phyloP scores from a whole-genome alignment of 2,329 filamentous ascomycete genomes.

The Hypoxylon sp. region DNA sequence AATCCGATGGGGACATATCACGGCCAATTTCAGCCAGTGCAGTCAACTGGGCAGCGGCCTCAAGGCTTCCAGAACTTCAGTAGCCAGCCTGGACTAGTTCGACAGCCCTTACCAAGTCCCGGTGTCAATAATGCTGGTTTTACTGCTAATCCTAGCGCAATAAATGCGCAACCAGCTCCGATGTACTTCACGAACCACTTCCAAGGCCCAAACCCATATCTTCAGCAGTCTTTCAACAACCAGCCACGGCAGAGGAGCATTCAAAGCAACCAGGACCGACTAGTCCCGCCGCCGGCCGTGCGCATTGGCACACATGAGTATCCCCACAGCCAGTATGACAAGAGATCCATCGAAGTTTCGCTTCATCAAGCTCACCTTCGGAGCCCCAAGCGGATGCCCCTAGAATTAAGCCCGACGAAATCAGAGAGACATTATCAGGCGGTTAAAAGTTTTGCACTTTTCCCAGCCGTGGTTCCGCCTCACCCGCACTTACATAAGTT shows the following conservation, averaged over 20 bases:
- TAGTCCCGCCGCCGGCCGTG: slow-evolving; percentile 45
- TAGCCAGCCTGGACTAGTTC: slow-evolving; percentile 2
- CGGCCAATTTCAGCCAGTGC: slow-evolving; percentile 7
- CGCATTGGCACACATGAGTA: slow-evolving; percentile 55
- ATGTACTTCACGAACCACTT: slow-evolving; percentile 3
- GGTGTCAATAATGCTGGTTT: slow-evolving; percentile 1
- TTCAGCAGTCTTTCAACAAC: slow-evolving; percentile 4
- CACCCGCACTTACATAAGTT: slow-evolving; percentile 60
- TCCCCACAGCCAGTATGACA: slow-evolving; percentile 60
- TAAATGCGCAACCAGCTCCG: slow-evolving; percentile 7
- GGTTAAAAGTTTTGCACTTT: slow-evolving; percentile 65
- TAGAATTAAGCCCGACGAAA: slow-evolving; percentile 29
- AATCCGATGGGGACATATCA: slow-evolving; percentile 3
- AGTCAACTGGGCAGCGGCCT: slow-evolving; percentile 1
- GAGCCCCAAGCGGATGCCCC: slow-evolving; percentile 64
- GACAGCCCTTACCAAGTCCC: slow-evolving; percentile 5
- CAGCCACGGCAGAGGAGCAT: slow-evolving; percentile 9
- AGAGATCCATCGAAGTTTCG: slow-evolving; percentile 59
- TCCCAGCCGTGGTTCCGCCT: slow-evolving; percentile 60
- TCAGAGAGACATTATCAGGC: slow-evolving; percentile 69
- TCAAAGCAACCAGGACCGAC: slow-evolving; percentile 25
- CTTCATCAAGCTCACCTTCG: slow-evolving; percentile 64
- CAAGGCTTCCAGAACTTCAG: slow-evolving; percentile 15
- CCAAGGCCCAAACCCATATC: slow-evolving; percentile 20
- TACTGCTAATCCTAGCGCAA: neutral